These are phyloP conservation scores for Oryza officinalis DNA, from an alignment of 176 grass and related monocot genomes.

Conservation along the genomic window DNA sequence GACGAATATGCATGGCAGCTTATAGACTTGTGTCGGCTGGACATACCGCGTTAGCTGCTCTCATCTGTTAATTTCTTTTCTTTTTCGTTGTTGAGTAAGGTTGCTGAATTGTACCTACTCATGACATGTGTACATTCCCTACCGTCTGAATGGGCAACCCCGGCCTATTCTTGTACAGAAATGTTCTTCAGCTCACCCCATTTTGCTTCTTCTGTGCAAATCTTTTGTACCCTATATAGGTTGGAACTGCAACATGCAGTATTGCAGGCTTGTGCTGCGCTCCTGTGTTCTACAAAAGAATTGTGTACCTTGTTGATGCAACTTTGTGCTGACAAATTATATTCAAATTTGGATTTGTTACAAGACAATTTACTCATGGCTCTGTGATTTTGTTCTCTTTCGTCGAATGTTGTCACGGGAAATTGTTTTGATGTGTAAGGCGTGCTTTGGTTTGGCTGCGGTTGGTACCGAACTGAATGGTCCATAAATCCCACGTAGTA, in stretches of 20 bases:
- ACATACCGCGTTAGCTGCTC: conserved; percentile 31
- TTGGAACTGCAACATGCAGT: not conserved
- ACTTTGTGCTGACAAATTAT: not conserved
- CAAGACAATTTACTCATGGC: not conserved
- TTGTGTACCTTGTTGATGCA: not conserved
- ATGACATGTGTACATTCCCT: conserved; percentile 47
- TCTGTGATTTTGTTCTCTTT: not conserved
- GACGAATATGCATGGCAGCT: conserved; percentile 47
- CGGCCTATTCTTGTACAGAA: conserved; percentile 40
- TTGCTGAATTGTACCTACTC: conserved; percentile 38
- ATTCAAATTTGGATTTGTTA: not conserved
- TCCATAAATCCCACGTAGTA: not conserved
- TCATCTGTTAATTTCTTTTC: not conserved
- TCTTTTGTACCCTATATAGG: conserved; percentile 33
- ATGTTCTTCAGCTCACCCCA: conserved; percentile 30
- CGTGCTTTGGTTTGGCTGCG: not conserved
- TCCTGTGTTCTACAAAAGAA: not conserved
- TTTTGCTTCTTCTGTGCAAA: conserved; percentile 16
- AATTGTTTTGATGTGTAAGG: not conserved
- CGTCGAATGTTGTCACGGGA: not conserved
- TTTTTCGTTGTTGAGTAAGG: conserved; percentile 35
- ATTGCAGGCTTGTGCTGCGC: not conserved
- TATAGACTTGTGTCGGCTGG: conserved; percentile 29
- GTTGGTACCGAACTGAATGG: not conserved
- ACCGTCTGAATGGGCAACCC: conserved; percentile 36